Base-by-base conservation (phyloP, 2,329 filamentous ascomycete species). In the Lachnellula arida region DNA sequence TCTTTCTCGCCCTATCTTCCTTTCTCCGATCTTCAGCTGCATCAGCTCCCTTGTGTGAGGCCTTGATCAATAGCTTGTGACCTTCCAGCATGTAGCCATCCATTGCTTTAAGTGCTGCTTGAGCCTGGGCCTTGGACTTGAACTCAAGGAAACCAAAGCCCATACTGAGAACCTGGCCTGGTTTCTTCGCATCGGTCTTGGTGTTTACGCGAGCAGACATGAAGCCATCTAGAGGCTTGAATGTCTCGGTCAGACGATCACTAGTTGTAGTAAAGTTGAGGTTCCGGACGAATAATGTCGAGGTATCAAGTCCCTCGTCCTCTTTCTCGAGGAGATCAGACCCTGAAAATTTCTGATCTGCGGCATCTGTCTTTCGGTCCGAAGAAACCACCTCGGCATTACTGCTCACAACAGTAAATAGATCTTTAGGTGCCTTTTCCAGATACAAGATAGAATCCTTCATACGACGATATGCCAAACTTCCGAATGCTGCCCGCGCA, bases 101-200 rank as follows among this genome's bases (percentile, higher is more conserved):
- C 90, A 97, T 94, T n/a, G 85, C 83, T 63, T 84, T 81, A 56
- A 91, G 77, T 23, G 93, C 94, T 46, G 88, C 86, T 63, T 89
- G 83, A 0, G 94, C 93, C 66, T 92, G 83, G 42, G 79, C 81
- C 67, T 89, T 89, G 63, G 81, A 86, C 57, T 81, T 82, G 74
- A 97, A 99, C 67, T 96, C 91, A 57, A 91, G 83, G 72, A 99
- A 99, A 46, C 92, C 94, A 70, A 96, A 99, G 39, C 94, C 94
- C 92, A 97, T 97, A 70, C 92, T 97, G 53, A 99, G 82, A 4
- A 88, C 81, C 72, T 96, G 87, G 8, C 89, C 90, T 17, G 89
- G 86, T 68, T 88, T 89, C 77, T 96, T 97, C n/a, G 91, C 83
- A 69, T 99, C 91, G 40, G 85, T 82, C 75, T 95, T 96, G 23